A percentile compares a stretch with the other conserved stretches of the same genome.
Conservation (phyloP, 2,329 filamentous ascomycete genomes). For the Alternaria brassicicola region DNA sequence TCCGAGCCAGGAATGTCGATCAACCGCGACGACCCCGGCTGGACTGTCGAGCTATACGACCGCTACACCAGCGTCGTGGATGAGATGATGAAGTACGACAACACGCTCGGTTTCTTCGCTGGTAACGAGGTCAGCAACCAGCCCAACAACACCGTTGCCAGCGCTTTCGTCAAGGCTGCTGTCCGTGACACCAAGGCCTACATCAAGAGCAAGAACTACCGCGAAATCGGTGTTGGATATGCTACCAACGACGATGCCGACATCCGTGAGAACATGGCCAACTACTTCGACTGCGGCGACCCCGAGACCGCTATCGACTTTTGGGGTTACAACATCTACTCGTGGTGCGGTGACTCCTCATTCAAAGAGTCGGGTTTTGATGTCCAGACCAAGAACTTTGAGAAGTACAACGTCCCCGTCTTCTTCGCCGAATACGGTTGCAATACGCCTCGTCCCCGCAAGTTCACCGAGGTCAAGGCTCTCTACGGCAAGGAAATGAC, state of each 20-base stretch:
- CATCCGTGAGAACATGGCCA: constrained; percentile 80
- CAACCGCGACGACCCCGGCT: constrained; percentile 77
- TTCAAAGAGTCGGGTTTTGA: constrained; percentile 80
- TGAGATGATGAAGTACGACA: constrained; percentile 79
- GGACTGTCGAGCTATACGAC: constrained; percentile 77
- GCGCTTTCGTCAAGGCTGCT: constrained; percentile 95
- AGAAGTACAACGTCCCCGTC: constrained; percentile 86
- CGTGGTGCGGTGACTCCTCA: constrained; percentile 90
- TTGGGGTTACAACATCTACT: constrained; percentile 99
- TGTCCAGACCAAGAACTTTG: constrained; percentile 83
- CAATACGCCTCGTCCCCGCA: constrained; percentile 74
- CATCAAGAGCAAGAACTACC: constrained; percentile 80
- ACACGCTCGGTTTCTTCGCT: constrained; percentile 96
- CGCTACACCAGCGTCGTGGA: constrained; percentile 89
- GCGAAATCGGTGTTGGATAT: constrained; percentile 87
- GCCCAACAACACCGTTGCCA: constrained; percentile 84
- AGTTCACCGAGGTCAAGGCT: constrained; percentile 82
- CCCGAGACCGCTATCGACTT: constrained; percentile 77
- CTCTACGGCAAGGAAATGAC: constrained; percentile 85
- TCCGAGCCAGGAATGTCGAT: constrained; percentile 83
- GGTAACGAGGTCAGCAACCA: constrained; percentile 97
- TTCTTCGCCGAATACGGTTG: constrained; percentile 99
- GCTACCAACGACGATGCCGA: constrained; percentile 90
- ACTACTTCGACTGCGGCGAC: constrained; percentile 93
- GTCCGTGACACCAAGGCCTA: constrained; percentile 95